Base-by-base conservation (phyloP, 2,329 filamentous ascomycete genomes). In the Hypoxylon sp. region DNA sequence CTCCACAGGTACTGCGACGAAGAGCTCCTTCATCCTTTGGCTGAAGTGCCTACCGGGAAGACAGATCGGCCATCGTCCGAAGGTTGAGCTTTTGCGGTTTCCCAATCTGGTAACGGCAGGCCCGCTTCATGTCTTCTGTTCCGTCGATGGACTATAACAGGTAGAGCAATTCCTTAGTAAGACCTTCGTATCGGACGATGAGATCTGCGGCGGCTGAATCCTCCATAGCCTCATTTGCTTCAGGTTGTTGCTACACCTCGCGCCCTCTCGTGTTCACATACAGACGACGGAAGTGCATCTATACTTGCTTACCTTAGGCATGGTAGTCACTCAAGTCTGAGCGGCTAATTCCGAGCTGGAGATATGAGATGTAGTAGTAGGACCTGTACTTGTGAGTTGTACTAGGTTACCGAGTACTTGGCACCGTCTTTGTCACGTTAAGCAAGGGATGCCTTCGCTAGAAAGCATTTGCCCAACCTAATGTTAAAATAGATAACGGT, bases 291-390 rank as follows among this genome's bases (percentile, higher is more conserved):
- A 47, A 64, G 19, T 23, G 43, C 21, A 16, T 53, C 7, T 12
- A 27, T 39, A 50, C n/a, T 41, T 3, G n/a, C n/a, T n/a, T n/a
- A n/a, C n/a, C n/a, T 19, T 41, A 41, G 5, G 19, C 23, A 47
- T 12, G 25, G 29, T 48, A 53, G 50, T 34, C 7, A 21, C 41
- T 53, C 11, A 55, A 43, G 29, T 29, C 23, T 23, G 48, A 54
- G 30, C 54, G 55, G 61, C n/a, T 60, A 64, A 60, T 64, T 12
- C 59, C 37, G 23, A 54, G 25, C 25, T 14, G 45, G 32, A 51
- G 48, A 51, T 21, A 41, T 39, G 14, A 29, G 25, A 55, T 8
- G 43, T 41, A 32, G 41, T 12, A 39, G 16, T n/a, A 39, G 21
- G 23, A 46, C 3, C 6, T 32, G 48, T 41, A 23, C 14, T 54